Percentiles rank a stretch among this genome's conserved stretches.
These are phyloP conservation scores for Acanthamoeba castellanii DNA, from an alignment of 208 protist species.

Conservation along the genomic window DNA sequence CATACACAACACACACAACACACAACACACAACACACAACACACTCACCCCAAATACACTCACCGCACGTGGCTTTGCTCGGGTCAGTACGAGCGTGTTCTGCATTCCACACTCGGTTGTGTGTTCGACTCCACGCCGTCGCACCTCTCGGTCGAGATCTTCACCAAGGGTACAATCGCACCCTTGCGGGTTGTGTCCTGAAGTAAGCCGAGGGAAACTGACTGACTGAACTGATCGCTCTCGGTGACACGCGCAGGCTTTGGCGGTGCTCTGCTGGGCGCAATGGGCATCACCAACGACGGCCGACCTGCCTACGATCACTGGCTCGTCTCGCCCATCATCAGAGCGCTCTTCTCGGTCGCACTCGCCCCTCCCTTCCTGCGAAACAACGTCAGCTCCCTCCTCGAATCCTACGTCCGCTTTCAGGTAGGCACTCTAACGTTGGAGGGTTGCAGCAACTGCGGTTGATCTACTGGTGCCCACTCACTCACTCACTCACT, in stretches of 20 bases:
- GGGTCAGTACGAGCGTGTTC: background rate
- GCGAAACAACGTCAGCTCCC: background rate
- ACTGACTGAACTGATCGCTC: background rate
- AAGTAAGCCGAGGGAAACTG: background rate
- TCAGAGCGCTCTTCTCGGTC: background rate
- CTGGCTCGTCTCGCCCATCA: constrained; percentile 49
- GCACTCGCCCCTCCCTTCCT: background rate
- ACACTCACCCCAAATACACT: background rate
- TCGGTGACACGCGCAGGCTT: background rate
- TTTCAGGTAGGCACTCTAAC: background rate
- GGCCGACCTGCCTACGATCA: constrained; percentile 4
- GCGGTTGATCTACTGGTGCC: background rate
- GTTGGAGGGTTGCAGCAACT: background rate
- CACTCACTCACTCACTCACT: background rate
- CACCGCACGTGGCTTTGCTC: background rate
- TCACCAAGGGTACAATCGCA: background rate
- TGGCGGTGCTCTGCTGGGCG: background rate
- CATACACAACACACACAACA: too few species aligned
- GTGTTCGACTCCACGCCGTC: constrained; percentile 45
- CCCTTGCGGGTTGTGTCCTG: background rate
- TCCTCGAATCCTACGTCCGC: constrained; percentile 23
- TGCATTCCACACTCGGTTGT: background rate
- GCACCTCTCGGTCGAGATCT: constrained; percentile 48
- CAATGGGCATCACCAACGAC: constrained; percentile 13
- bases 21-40: background rate